Conservation (phyloP, 2,329 filamentous ascomycete genomes). For the Hypoxylon sp. region DNA sequence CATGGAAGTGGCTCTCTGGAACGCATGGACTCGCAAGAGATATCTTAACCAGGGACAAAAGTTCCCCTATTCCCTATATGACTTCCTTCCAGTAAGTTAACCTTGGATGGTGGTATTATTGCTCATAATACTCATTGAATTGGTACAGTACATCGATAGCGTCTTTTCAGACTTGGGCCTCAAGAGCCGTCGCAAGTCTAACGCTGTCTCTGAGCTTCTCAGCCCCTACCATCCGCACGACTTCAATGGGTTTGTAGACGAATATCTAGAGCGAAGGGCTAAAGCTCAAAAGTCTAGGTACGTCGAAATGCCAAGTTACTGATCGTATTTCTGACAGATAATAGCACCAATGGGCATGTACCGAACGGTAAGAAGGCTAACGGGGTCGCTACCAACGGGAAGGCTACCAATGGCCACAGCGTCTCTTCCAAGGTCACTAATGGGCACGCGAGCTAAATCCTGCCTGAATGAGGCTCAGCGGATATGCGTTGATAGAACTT, state of each 20-base stretch:
- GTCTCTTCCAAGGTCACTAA: neutral
- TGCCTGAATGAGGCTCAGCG: neutral
- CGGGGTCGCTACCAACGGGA: neutral
- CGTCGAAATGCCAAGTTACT: neutral
- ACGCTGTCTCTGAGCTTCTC: conserved; percentile 51
- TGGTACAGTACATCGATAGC: conserved; percentile 45
- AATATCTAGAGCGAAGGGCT: conserved; percentile 47
- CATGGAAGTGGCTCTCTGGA: conserved; percentile 53
- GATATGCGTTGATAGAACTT: neutral
- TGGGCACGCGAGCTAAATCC: neutral
- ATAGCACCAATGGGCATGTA: neutral
- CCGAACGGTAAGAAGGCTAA: neutral
- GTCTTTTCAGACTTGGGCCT: conserved; percentile 52
- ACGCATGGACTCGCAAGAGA: conserved; percentile 54
- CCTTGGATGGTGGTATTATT: neutral
- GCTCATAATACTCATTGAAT: neutral
- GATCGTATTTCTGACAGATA: neutral
- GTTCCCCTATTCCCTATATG: conserved; percentile 52
- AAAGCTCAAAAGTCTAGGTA: neutral
- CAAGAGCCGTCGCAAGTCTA: conserved; percentile 51
- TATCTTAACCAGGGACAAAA: conserved; percentile 53
- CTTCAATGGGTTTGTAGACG: conserved; percentile 52
- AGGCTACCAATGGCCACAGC: neutral
- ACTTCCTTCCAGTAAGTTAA: conserved; percentile 52
- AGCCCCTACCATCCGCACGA: conserved; percentile 50